Conservation (phyloP, 2,329 filamentous ascomycete genomes). For the Fusarium guadeloupense region DNA sequence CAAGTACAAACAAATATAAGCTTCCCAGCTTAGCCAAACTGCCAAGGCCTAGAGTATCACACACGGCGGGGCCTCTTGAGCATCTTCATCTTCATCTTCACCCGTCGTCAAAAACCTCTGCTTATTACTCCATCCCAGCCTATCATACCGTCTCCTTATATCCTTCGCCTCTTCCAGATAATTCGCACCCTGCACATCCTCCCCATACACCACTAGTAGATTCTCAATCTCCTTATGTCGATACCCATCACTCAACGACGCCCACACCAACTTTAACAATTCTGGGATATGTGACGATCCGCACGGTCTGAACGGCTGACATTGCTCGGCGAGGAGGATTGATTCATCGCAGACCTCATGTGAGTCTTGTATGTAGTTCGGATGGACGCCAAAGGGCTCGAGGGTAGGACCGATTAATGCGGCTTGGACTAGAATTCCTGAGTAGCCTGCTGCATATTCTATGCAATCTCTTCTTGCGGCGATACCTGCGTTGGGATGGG, state of each 20-base stretch:
- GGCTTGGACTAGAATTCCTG: conserved; percentile 11
- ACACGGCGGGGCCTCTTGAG: neutral
- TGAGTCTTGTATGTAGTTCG: neutral
- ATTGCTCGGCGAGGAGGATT: neutral
- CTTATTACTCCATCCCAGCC: conserved; percentile 6
- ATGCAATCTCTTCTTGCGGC: neutral
- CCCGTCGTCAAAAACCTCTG: neutral
- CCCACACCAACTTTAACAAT: conserved; percentile 20
- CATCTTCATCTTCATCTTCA: neutral
- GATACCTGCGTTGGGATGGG: neutral
- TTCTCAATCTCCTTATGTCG: conserved; percentile 14
- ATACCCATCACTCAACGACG: conserved; percentile 13
- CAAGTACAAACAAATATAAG: too few species aligned
- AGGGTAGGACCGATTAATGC: conserved; percentile 8
- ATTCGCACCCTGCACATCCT: conserved; percentile 12
- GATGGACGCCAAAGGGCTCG: neutral
- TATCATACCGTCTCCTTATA: conserved; percentile 5
- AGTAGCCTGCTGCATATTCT: conserved; percentile 3
- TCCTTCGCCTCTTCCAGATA: conserved; percentile 7
- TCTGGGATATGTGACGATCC: conserved; percentile 16
- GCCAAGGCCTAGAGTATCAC: conserved; percentile 23
- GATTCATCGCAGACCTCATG: conserved; percentile 10
- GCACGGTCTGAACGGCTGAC: conserved; percentile 12
- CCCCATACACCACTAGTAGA: neutral
- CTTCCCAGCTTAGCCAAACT: too few species aligned